phyloP scores from a whole-genome alignment of 257 asterid species.

The Petrea volubilis region DNA sequence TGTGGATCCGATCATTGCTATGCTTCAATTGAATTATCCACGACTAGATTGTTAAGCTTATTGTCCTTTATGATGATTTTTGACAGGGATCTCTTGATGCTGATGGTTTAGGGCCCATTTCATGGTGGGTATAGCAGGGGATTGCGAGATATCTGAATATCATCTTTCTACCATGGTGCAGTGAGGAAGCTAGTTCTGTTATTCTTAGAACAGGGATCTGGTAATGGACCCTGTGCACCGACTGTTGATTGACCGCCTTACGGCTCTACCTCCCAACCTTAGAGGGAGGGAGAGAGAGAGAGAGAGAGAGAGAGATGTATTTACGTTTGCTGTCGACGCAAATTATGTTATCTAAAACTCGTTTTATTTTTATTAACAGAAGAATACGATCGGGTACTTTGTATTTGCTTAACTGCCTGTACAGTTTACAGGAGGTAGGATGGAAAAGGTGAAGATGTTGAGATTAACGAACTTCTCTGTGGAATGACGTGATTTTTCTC shows the following conservation, averaged over 20 bases:
- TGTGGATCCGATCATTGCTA: background rate
- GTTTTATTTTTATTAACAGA: background rate
- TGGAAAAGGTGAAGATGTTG: background rate
- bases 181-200: background rate
- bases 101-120: constrained; percentile 79
- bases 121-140: constrained; percentile 63
- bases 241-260: background rate
- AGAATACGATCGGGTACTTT: background rate
- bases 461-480: background rate
- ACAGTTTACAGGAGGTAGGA: background rate
- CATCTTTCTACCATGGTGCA: background rate
- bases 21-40: background rate
- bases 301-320: background rate
- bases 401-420: background rate
- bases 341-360: background rate
- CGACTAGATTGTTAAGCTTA: background rate
- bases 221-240: background rate
- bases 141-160: background rate
- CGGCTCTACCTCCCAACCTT: background rate
- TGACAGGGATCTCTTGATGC: constrained; percentile 77
- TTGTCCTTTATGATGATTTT: background rate
- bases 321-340: background rate
- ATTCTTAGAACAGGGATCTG: background rate
- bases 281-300: background rate
- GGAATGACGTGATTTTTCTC: background rate